These are phyloP conservation scores for Smallanthus sonchifolius DNA, from an alignment of 129 eudicot species.

Conservation along the genomic window DNA sequence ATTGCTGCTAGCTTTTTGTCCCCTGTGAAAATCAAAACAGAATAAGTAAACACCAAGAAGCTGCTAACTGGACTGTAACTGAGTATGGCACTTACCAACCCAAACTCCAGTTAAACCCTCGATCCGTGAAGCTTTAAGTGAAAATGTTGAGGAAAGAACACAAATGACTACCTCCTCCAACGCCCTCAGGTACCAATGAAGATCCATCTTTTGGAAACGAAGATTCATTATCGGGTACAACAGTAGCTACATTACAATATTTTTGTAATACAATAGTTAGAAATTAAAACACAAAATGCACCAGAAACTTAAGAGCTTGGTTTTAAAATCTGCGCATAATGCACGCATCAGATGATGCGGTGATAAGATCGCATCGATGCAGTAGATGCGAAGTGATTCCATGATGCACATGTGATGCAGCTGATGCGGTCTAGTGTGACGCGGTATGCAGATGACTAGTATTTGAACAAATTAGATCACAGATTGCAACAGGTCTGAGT, in stretches of 20 bases:
- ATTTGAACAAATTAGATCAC: no score
- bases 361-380: no score
- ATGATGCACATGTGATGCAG: no score
- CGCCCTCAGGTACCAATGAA: constrained; percentile 87
- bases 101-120: constrained; percentile 56
- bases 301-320: neutral
- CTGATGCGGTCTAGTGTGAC: no score
- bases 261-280: neutral
- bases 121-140: constrained; percentile 58
- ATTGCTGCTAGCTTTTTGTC: constrained; percentile 74
- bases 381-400: no score
- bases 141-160: constrained; percentile 56
- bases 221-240: constrained; percentile 87
- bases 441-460: no score
- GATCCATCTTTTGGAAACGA: constrained; percentile 84
- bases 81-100: constrained; percentile 35
- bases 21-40: constrained; percentile 35
- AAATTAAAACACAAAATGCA: neutral
- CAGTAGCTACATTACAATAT: constrained; percentile 51
- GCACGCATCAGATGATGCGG: no score
- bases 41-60: neutral
- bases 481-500: no score
- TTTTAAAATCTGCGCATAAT: no score
- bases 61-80: neutral
- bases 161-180: constrained; percentile 87